Evolutionary conservation across 78 protist genomes (phyloP), one percentile per base, ranked within the genome.

Genomic region (Dictyostelium intermedium): DNA sequence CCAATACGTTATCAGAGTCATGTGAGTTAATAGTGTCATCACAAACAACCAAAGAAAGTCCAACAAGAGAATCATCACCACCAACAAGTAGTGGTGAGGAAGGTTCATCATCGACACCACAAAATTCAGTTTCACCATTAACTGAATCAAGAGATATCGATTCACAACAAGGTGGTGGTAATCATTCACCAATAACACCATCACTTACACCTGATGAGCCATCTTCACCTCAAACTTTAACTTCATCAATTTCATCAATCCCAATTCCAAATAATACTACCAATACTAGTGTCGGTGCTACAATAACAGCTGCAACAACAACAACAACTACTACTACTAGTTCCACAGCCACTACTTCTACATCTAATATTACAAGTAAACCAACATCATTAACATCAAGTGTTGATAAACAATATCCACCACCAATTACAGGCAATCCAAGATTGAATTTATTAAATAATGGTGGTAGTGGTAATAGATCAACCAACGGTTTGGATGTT

Each of bases 71-170:
- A 34, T 35, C 74, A 34, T 30, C 37, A 27, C 39, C 87, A 63
- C 79, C 74, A n/a, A 25, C 74, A 66, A 23, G 23, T 23, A 11
- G 25, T 23, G 69, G 16, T 5, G 69, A 60, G 8, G 69, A 60
- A 23, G 74, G 34, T 25, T 18, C 39, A 72, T 30, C 43, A 72
- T 16, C 45, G 34, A 16, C 70, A 35, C 50, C 74, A 20, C 50
- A 43, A 76, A 76, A 76, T n/a, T 76, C 74, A 3, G 74, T 73
- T 73, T 16, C 79, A 72, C 79, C 79, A 34, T 72, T 72, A 34
- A 34, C 79, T 13, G 79, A 34, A 70, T 30, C 78, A 70, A n/a
- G 34, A 72, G 30, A 23, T 6, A 66, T 66, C 14, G 74, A 66
- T 66, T 27, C 16, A 25, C 30, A 66, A 11, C 35, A 66, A 7